Percentiles rank a stretch among this genome's conserved stretches.
These are phyloP conservation scores for Diaporthe vaccinii DNA, from an alignment of 2,329 filamentous ascomycete species.

Conservation along the genomic window DNA sequence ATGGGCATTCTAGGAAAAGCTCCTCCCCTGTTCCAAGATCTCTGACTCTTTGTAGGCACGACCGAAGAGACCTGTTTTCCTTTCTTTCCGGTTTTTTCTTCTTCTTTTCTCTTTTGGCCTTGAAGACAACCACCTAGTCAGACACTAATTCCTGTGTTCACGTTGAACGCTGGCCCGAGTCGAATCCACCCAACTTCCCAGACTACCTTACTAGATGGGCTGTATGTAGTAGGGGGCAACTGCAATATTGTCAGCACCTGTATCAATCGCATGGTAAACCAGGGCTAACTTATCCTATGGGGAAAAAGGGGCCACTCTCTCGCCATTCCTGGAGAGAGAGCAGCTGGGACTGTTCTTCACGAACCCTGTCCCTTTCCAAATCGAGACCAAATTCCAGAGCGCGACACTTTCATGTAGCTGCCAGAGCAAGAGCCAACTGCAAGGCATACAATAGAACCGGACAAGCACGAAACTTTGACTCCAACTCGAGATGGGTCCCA, in stretches of 20 bases:
- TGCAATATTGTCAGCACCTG: constrained; percentile 46
- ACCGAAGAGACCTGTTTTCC: background rate
- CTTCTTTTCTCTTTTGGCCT: background rate
- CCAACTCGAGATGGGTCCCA: constrained; percentile 93
- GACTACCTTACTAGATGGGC: background rate
- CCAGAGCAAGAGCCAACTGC: constrained; percentile 44
- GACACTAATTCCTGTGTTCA: background rate
- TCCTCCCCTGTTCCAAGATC: too few species aligned
- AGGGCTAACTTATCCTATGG: constrained; percentile 63
- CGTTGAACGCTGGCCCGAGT: background rate
- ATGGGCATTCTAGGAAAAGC: too few species aligned
- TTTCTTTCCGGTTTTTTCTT: too few species aligned
- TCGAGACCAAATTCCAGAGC: constrained; percentile 41
- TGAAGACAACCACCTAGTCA: background rate
- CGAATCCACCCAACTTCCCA: background rate
- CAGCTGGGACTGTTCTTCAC: constrained; percentile 61
- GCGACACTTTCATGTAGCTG: constrained; percentile 14
- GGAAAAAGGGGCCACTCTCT: constrained; percentile 60
- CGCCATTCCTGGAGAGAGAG: constrained; percentile 65
- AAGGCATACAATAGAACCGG: constrained; percentile 58
- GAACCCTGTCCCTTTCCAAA: constrained; percentile 54
- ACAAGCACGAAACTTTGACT: constrained; percentile 96
- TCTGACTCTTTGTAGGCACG: background rate
- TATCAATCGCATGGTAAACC: constrained; percentile 17
- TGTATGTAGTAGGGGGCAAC: background rate